Evolutionary conservation across 768 basidiomycete species (phyloP).

Genomic region (Rhizopogon rudus): DNA sequence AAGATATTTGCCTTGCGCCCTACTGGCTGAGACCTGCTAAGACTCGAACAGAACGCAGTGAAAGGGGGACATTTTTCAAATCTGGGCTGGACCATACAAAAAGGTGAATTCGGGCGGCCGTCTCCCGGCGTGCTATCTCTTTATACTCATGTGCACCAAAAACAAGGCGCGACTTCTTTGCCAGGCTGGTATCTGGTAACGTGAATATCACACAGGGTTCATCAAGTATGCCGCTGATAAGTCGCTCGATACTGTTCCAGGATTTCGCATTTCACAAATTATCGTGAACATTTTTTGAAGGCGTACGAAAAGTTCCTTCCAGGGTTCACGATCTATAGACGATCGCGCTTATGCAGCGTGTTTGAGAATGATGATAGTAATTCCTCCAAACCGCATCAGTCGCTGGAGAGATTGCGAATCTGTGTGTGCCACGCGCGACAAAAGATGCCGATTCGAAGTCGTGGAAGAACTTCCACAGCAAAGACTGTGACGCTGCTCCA

Average conservation of each 20-base stretch:
- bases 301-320: not conserved
- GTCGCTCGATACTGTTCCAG: not conserved
- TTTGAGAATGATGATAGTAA: not conserved
- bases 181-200: not conserved
- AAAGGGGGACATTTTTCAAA: not conserved
- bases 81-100: not conserved
- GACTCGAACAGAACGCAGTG: not conserved
- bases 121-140: not conserved
- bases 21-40: not conserved
- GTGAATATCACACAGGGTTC: not conserved
- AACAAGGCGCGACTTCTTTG: not conserved
- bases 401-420: not conserved
- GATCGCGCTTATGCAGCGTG: not conserved
- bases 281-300: not conserved
- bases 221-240: not conserved
- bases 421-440: not conserved
- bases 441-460: not conserved
- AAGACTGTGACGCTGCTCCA: not conserved
- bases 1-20: not conserved
- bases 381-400: not conserved
- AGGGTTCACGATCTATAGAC: not conserved
- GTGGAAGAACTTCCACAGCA: not conserved
- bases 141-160: not conserved
- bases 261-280: not conserved
- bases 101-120: not conserved